Percentiles rank a stretch among this genome's conserved stretches.
These are phyloP conservation scores for Rhizopus sp. DNA, from an alignment of 371 early-diverging fungal species.

Conservation along the genomic window DNA sequence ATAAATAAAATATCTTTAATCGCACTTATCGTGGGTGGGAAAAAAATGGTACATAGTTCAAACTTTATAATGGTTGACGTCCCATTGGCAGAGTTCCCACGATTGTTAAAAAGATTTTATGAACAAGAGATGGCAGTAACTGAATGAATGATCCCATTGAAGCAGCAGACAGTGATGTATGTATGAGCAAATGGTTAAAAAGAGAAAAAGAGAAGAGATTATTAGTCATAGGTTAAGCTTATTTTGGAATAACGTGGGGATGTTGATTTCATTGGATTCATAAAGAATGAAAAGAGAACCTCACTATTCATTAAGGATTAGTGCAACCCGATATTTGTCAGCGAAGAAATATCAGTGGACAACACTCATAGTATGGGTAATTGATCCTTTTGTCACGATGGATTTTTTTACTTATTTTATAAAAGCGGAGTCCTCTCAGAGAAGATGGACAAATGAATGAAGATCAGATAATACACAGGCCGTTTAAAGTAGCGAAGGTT, in stretches of 20 bases:
- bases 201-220: not conserved
- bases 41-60: too few species aligned
- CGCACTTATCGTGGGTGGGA: too few species aligned
- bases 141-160: too few species aligned
- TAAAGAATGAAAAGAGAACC: not conserved
- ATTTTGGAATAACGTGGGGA: slow-evolving; percentile 7
- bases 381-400: slow-evolving; percentile 8
- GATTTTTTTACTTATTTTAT: slow-evolving; percentile 17
- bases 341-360: slow-evolving; percentile 22
- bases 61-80: too few species aligned
- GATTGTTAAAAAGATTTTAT: too few species aligned
- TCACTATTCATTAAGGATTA: slow-evolving; percentile 4
- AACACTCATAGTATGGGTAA: not conserved
- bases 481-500: slow-evolving; percentile 17
- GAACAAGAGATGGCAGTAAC: too few species aligned
- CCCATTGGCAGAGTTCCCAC: too few species aligned
- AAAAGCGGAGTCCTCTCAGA: slow-evolving; percentile 13
- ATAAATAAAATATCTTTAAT: too few species aligned
- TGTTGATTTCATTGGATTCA: not conserved
- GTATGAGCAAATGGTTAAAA: not conserved
- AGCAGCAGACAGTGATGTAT: too few species aligned
- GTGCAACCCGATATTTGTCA: slow-evolving; percentile 28
- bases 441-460: slow-evolving; percentile 19
- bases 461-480: slow-evolving; percentile 22
- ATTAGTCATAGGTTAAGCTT: slow-evolving; percentile 5